phyloP scores from a whole-genome alignment of 1,139 yeast genomes.

The Arxiozyma heterogenica region DNA sequence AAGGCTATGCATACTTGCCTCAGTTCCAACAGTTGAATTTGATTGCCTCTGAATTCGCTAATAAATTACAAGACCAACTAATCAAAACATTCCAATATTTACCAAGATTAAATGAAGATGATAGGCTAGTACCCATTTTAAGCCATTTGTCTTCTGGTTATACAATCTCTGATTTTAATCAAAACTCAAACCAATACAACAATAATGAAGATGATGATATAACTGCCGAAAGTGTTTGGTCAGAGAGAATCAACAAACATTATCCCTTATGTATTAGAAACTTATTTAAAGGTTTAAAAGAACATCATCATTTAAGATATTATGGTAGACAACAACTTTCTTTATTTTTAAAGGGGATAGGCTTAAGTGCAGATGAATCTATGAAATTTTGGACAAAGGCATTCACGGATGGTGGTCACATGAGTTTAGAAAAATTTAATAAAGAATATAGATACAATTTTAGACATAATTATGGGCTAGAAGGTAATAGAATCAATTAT shows the following conservation, averaged over 20 bases:
- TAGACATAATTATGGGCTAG: constrained; percentile 83
- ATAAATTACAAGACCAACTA: constrained; percentile 44
- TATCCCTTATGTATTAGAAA: constrained; percentile 79
- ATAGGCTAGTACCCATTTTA: constrained; percentile 73
- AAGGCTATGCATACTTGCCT: constrained; percentile 80
- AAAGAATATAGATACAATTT: constrained; percentile 84
- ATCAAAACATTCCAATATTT: constrained; percentile 65
- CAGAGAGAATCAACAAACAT: constrained; percentile 47
- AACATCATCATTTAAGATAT: constrained; percentile 67
- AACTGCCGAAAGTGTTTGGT: constrained; percentile 53
- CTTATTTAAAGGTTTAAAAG: constrained; percentile 51
- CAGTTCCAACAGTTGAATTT: constrained; percentile 67
- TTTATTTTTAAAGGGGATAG: constrained; percentile 80
- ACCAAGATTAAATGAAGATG: constrained; percentile 87
- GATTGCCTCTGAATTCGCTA: constrained; percentile 57
- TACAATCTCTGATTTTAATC: constrained; percentile 44
- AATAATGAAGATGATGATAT: constrained; percentile 37
- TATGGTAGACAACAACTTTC: constrained; percentile 80
- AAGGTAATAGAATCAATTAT: constrained; percentile 80
- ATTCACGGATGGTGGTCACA: constrained; percentile 45
- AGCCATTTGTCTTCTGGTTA: constrained; percentile 72
- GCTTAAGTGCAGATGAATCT: constrained; percentile 80
- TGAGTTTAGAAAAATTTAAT: constrained; percentile 66
- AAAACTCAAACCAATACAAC: constrained; percentile 31
- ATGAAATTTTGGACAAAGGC: constrained; percentile 73